These are phyloP conservation scores for Colletotrichum horii DNA, from an alignment of 2,329 filamentous ascomycete genomes.

Conservation along the genomic window DNA sequence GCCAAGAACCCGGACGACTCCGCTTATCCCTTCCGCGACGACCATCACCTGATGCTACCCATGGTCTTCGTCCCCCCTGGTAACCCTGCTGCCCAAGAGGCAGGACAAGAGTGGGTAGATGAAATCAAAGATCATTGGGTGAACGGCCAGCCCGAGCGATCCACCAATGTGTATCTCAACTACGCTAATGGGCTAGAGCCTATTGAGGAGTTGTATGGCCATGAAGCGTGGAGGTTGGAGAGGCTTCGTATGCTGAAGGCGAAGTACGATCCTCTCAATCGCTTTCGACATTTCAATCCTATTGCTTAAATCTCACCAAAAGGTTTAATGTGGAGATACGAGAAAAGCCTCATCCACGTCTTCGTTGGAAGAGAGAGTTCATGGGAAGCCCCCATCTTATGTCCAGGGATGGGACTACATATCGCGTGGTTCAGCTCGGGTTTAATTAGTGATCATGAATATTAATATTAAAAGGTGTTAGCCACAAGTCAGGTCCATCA, in stretches of 20 bases:
- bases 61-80: neutral
- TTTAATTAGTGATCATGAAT: neutral
- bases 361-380: neutral
- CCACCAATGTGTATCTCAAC: constrained; percentile 25
- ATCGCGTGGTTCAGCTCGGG: neutral
- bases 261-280: neutral
- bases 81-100: neutral
- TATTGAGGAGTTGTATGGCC: constrained; percentile 25
- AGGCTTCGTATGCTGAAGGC: neutral
- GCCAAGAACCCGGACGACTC: constrained; percentile 4
- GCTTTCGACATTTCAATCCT: neutral
- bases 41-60: constrained; percentile 17
- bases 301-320: neutral
- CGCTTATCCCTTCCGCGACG: constrained; percentile 25
- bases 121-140: constrained; percentile 22
- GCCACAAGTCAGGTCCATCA: neutral
- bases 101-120: neutral
- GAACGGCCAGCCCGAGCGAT: constrained; percentile 20
- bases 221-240: neutral
- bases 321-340: neutral
- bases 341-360: neutral
- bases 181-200: constrained; percentile 27
- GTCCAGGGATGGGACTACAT: neutral
- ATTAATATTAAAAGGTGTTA: neutral
- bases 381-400: neutral